Evolutionary conservation across 176 grass and related monocot species (phyloP), one percentile per base, ranked within the genome.

Genomic region (Tillandsia fasciculata): DNA sequence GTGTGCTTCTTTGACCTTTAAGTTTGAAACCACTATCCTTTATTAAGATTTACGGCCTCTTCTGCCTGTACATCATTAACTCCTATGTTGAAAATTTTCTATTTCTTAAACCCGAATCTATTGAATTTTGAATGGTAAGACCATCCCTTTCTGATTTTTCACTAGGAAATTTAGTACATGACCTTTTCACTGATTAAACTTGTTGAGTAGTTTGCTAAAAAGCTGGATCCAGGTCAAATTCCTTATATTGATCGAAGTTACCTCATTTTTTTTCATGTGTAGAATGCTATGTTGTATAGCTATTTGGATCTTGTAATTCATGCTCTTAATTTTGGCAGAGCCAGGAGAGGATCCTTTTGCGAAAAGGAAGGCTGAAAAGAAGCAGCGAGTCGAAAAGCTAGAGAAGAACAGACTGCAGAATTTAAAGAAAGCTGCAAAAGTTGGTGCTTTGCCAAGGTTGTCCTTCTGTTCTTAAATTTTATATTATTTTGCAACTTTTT

Each of bases 391-490:
- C 29, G 90, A 86, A 65, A 99, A 94, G 42, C 95, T 88, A 86
- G 95, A 99, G 63, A 90, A 93, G 26, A 90, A 93, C 64, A 80
- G 94, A 24, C 72, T 99, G 33, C 77, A 83, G 12, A 99, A 99
- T 61, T 82, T 99, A n/a, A 99, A 88, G 82, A 76, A 67, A 84
- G 84, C 89, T 78, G 84, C 90, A 24, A 99, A 99, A 83, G 72
- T 49, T 54, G 94, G 94, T 51, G 74, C 79, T 74, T 78, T 99
- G 48, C 89, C 94, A 77, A 99, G 94, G 94, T 99, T 70, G 53
- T 68, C 42, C 64, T 83, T 53, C 64, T 65, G 42, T 20, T n/a
- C 28, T 53, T 52, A 47, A 64, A 42, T n/a, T 10, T 50, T 70
- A 50, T 9, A 51, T 70, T 51, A 33, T n/a, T 26, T 57, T 70